These are phyloP conservation scores for Aspergillus biplanus DNA, from an alignment of 495 filamentous ascomycete species.

Conservation along the genomic window DNA sequence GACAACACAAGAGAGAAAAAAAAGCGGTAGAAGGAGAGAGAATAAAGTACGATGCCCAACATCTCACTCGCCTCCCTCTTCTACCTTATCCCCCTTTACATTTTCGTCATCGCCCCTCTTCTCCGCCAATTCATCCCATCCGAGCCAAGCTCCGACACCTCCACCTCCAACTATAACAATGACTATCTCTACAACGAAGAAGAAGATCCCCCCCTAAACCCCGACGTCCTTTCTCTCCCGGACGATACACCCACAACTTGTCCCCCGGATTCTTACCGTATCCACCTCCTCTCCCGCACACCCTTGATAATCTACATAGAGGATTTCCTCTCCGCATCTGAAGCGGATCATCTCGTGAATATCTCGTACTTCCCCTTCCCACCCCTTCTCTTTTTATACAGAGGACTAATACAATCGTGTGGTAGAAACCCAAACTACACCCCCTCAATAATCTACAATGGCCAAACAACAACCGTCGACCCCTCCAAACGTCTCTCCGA, in stretches of 20 bases:
- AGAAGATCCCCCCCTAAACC: conserved; percentile 25
- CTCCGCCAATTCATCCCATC: conserved; percentile 31
- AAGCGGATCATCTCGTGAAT: conserved; percentile 53
- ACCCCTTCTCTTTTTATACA: conserved; percentile 15
- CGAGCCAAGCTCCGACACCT: conserved; percentile 33
- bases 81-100: conserved; percentile 46
- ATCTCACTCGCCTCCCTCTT: conserved; percentile 37
- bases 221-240: conserved; percentile 34
- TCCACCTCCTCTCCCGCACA: conserved; percentile 51
- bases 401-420: conserved; percentile 1
- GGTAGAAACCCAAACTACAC: conserved; percentile 52
- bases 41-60: conserved; percentile 19
- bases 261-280: conserved; percentile 35
- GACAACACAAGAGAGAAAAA: too few relatives aligned
- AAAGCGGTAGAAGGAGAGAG: not conserved
- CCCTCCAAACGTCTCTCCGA: conserved; percentile 57
- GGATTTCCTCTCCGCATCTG: conserved; percentile 52
- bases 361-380: conserved; percentile 30
- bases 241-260: conserved; percentile 43
- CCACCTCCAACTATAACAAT: conserved; percentile 23
- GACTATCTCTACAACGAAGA: conserved; percentile 18
- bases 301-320: conserved; percentile 62
- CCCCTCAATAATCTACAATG: conserved; percentile 59
- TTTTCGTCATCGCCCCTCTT: conserved; percentile 36
- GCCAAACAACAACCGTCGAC: conserved; percentile 47